phyloP scores from a whole-genome alignment of 192 early-diverging fungal species.

The Dimargaris cristalligena region DNA sequence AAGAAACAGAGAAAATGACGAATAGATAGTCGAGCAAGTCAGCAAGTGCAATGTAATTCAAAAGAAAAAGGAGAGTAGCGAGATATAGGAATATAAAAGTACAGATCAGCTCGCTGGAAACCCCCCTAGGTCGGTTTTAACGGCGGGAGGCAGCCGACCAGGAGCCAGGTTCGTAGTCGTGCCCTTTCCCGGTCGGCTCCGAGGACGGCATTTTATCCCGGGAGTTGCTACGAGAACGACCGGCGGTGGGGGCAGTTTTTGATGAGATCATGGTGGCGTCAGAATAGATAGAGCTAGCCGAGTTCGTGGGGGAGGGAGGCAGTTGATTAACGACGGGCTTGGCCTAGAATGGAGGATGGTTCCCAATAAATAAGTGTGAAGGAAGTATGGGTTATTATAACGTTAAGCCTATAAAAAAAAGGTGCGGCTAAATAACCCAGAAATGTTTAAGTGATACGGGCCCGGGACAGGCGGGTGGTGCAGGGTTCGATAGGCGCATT shows the following conservation, averaged over 20 bases:
- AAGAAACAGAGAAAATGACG: no score
- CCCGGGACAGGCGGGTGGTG: neutral
- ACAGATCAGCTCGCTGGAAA: no score
- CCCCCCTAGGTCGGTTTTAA: no score
- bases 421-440: neutral
- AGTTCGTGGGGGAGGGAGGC: neutral
- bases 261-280: no score
- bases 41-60: no score
- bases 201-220: neutral
- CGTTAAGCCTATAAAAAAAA: neutral
- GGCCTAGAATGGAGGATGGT: neutral
- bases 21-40: no score
- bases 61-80: no score
- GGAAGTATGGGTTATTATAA: neutral
- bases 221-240: no score
- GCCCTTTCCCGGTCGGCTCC: neutral
- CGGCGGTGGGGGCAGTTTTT: no score
- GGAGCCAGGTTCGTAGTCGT: neutral
- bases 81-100: no score
- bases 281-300: neutral
- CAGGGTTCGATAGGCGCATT: neutral
- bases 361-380: neutral
- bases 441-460: neutral
- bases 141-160: slow-evolving; percentile 1
- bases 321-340: neutral